Conservation (phyloP, 306 rosid species). For the Mucuna pruriens region DNA sequence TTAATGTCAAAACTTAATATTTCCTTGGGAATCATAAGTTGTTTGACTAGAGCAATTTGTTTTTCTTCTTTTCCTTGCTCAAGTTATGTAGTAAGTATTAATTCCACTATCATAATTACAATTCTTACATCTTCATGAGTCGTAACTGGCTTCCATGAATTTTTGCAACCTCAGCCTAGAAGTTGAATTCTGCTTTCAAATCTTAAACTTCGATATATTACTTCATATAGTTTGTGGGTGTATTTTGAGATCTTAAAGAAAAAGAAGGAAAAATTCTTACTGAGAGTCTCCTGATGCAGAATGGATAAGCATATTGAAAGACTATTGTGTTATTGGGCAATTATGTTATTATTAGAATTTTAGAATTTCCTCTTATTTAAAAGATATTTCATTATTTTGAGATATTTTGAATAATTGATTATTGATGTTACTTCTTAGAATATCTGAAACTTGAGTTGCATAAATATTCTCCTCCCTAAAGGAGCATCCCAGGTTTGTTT, state of each 20-base stretch:
- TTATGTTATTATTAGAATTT: not conserved
- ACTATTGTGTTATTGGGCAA: not conserved
- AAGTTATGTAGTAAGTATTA: slow-evolving; percentile 23
- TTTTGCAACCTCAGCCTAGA: slow-evolving; percentile 11
- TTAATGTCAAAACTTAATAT: not conserved
- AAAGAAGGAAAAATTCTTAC: not conserved
- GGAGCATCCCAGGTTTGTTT: not conserved
- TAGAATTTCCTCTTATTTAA: not conserved
- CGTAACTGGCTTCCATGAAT: not conserved
- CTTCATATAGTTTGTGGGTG: not conserved
- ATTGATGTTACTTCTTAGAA: not conserved
- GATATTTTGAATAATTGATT: not conserved
- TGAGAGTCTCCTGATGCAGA: not conserved
- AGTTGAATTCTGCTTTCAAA: slow-evolving; percentile 9
- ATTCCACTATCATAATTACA: slow-evolving; percentile 2
- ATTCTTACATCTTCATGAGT: not conserved
- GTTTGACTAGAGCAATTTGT: not conserved
- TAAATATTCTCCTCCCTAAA: not conserved
- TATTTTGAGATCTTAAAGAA: not conserved
- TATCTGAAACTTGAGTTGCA: not conserved
- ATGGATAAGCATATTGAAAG: not conserved
- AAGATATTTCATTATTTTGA: not conserved
- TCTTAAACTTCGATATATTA: not conserved
- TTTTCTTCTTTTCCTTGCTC: slow-evolving; percentile 21
- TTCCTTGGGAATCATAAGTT: slow-evolving; percentile 27